Base-by-base conservation (phyloP, 495 filamentous ascomycete species). In the Penicillium crystallinum region DNA sequence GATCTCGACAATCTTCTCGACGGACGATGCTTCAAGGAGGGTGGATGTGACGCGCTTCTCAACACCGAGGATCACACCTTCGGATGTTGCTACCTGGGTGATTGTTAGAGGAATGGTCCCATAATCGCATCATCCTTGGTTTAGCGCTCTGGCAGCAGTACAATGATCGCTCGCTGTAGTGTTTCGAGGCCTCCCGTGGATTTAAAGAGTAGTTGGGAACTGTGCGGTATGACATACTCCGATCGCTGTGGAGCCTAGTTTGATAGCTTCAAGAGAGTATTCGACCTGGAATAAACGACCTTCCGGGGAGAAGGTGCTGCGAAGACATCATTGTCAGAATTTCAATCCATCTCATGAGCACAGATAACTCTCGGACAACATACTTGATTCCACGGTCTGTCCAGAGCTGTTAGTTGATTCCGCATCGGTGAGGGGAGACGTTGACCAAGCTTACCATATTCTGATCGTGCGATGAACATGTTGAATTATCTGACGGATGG, bases 251-350 rank as follows among this genome's bases (percentile, higher is more conserved):
- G 88, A 93, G 63, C 93, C 93, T 62, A 97, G 90, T 75, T 98
- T 98, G 82, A 98, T 98, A 71, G 93, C 93, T 83, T 98, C 93
- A 56, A 98, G 88, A 52, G 95, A 97, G 83, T 98, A 98, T 87
- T 98, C 93, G 76, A 98, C 93, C 81, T 98, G 93, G 84, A 98
- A 98, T 71, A 98, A 87, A 77, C 93, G 93, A 63, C 93, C 93
- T 81, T 98, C 93, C 42, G 93, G 93, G 59, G 93, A 98, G 87
- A 98, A 98, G 81, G 93, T 98, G 81, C 91, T 97, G 69, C 25
- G 47, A 34, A n/a, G n/a, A 40, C 7, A 23, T 25, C 37, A 64
- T 54, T 33, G 61, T 75, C 56, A 75, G 68, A 60, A 14, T 19
- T n/a, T 8, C 6, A 19, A 11, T 49, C 54, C 23, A 52, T 42